Base-by-base conservation (phyloP, 2,329 filamentous ascomycete species). In the Xylariaceae sp. region DNA sequence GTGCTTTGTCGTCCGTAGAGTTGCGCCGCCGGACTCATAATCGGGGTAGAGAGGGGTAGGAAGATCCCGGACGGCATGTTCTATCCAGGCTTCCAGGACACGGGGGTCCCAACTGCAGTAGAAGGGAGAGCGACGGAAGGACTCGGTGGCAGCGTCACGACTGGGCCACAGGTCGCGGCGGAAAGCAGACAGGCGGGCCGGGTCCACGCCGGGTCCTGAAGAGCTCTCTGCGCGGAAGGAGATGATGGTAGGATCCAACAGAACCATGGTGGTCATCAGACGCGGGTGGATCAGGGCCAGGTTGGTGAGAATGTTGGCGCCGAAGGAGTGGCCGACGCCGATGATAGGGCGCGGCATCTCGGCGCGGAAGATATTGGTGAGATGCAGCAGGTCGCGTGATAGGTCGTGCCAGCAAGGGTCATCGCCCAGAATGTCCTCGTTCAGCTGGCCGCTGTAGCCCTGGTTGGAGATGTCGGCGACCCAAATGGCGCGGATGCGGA, bases 391-490 rank as follows among this genome's bases (percentile, higher is more conserved):
- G 65, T 97, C 92, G 37, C 91, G 82, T 37, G 87, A 72, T 64
- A 93, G 83, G 67, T 97, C 92, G 52, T 83, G 76, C 91, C 91
- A 97, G 56, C 80, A 82, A 27, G 90, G 89, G 64, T 97, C 91
- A 64, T 95, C 87, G 45, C 91, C 92, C 1, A 95, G 70, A 10
- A 76, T 72, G 33, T 74, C 63, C 66, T 91, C 85, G 64, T 96
- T 97, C 34, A 94, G 62, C 10, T 87, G 71, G 32, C 85, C 82
- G 62, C 87, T 94, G 58, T 80, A 74, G 27, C 91, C 91, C 70
- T 96, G 88, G 62, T 89, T 84, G 22, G 88, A 83, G n/a, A 86
- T 80, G 68, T 97, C 92, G 50, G 88, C 83, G 57, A 95, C 93
- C 86, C 88, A 95, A 56, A 97, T 91, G 50, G 79, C 75, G 46